Percentiles rank a stretch among this genome's conserved stretches.
phyloP scores from a whole-genome alignment of 2,329 filamentous ascomycete species.

The Botryotinia convoluta region DNA sequence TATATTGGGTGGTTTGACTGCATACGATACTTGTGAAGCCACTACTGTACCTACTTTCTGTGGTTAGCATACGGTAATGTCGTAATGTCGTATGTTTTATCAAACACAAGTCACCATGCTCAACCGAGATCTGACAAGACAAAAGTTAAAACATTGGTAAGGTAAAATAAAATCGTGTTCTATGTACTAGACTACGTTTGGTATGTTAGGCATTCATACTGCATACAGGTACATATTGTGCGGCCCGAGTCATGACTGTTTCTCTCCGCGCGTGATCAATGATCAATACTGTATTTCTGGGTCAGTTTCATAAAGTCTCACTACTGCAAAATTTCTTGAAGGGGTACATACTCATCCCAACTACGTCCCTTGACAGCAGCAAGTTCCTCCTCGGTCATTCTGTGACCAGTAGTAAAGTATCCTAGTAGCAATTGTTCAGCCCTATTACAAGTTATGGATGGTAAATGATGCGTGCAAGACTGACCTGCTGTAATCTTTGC shows the following conservation, averaged over 20 bases:
- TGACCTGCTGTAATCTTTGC: constrained; percentile 93
- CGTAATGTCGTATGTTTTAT: constrained; percentile 18
- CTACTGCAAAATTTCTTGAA: constrained; percentile 21
- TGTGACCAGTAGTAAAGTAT: constrained; percentile 83
- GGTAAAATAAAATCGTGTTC: constrained; percentile 11
- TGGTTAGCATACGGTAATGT: neutral
- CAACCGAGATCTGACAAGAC: constrained; percentile 18
- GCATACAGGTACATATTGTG: constrained; percentile 23
- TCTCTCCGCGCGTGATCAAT: constrained; percentile 34
- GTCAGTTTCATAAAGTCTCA: constrained; percentile 35
- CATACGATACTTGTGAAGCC: neutral
- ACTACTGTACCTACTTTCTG: neutral
- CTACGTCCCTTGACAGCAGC: constrained; percentile 81
- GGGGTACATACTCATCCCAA: constrained; percentile 72
- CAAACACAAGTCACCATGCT: constrained; percentile 20
- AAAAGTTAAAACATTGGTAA: constrained; percentile 4
- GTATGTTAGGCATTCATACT: constrained; percentile 20
- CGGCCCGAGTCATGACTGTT: constrained; percentile 23
- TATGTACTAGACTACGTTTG: constrained; percentile 19
- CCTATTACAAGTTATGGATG: constrained; percentile 27
- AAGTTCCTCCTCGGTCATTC: constrained; percentile 84
- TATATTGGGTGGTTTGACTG: constrained; percentile 1
- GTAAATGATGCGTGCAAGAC: constrained; percentile 22
- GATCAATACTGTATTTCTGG: constrained; percentile 35
- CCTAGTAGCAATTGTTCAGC: constrained; percentile 45